These are phyloP conservation scores for Forsythia viridissima DNA, from an alignment of 257 asterid species.

Conservation along the genomic window DNA sequence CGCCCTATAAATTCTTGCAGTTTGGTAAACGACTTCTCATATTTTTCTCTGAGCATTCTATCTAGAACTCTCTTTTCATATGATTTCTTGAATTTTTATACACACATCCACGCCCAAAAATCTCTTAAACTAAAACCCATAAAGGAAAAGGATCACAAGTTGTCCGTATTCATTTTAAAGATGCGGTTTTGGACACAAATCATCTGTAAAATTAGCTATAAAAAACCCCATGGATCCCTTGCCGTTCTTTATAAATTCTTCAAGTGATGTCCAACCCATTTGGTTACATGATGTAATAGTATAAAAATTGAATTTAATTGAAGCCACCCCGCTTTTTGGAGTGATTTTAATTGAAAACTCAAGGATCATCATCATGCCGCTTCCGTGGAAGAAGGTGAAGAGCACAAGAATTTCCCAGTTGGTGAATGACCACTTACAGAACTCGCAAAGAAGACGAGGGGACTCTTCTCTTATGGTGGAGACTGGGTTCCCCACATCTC, in stretches of 20 bases:
- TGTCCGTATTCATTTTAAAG: not conserved
- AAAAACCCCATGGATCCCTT: not conserved
- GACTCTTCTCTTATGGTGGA: slow-evolving; percentile 70
- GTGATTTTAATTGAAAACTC: not conserved
- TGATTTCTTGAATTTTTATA: not conserved
- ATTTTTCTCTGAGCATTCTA: not conserved
- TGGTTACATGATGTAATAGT: not conserved
- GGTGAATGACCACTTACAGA: slow-evolving; percentile 63
- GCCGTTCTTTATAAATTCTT: not conserved
- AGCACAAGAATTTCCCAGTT: slow-evolving; percentile 48
- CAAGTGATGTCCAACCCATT: not conserved
- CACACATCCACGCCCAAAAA: not conserved
- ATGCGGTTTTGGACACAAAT: not conserved
- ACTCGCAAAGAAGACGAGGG: slow-evolving; percentile 58
- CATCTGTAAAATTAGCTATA: not conserved
- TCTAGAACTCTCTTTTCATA: not conserved
- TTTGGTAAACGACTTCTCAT: not conserved
- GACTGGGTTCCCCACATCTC: slow-evolving; percentile 86
- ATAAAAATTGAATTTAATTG: not conserved
- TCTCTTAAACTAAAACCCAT: not conserved
- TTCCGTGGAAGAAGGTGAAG: slow-evolving; percentile 72
- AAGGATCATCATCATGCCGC: slow-evolving; percentile 45
- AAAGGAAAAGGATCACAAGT: not conserved
- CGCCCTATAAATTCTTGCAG: not conserved
- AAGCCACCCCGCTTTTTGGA: not conserved